Conservation (phyloP, 331 rosid species). For the Erythrophleum ivorense region DNA sequence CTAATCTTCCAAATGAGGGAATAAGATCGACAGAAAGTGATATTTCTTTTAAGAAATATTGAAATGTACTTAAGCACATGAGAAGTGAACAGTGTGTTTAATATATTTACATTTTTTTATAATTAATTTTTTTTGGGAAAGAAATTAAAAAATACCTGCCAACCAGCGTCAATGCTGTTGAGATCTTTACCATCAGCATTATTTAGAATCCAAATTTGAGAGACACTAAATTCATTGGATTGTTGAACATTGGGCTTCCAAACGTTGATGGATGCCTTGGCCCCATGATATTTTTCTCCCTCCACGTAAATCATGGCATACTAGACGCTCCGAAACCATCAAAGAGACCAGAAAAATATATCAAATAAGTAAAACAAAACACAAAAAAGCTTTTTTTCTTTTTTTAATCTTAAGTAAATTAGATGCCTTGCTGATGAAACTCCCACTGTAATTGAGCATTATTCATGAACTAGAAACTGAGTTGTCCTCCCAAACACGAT, state of each 20-base stretch:
- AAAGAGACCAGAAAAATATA: conserved; percentile 26
- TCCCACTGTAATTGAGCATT: too few relatives aligned
- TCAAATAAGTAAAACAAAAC: background rate
- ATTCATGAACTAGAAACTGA: too few relatives aligned
- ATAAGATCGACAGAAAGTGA: background rate
- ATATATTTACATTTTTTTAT: background rate
- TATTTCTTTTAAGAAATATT: too few relatives aligned
- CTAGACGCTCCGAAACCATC: conserved; percentile 45
- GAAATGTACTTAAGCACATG: background rate
- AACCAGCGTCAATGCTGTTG: conserved; percentile 41
- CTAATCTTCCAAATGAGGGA: conserved; percentile 29
- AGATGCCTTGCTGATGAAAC: too few relatives aligned
- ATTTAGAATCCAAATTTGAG: conserved; percentile 52
- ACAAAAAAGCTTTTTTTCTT: background rate
- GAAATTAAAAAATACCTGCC: conserved; percentile 45
- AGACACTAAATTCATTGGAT: conserved; percentile 48
- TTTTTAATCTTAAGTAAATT: too few relatives aligned
- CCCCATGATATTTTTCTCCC: conserved; percentile 55
- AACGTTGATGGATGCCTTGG: conserved; percentile 58
- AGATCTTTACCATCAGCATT: conserved; percentile 49
- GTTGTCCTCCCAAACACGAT: too few relatives aligned
- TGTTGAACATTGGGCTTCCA: conserved; percentile 59
- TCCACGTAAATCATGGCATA: conserved; percentile 51
- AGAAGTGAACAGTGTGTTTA: conserved; percentile 20
- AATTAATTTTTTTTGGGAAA: background rate